Evolutionary conservation across 2,329 filamentous ascomycete genomes (phyloP), one percentile per base, ranked within the genome.

Genomic region (Hypoxylon sp.): DNA sequence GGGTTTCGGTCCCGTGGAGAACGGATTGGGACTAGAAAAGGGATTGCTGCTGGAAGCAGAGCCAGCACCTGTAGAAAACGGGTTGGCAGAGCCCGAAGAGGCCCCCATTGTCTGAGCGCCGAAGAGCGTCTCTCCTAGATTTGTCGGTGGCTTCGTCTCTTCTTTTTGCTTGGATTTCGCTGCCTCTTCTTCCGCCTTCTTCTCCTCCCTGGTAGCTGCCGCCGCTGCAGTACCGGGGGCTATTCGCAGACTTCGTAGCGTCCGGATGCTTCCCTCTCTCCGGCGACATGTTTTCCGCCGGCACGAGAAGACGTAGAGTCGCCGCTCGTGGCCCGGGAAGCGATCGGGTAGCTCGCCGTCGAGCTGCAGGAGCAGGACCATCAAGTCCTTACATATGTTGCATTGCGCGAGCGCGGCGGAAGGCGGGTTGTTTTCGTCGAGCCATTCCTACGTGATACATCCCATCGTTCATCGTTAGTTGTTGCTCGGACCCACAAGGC

Each of bases 271-370:
- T 1, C 95, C 95, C 19, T 89, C 85, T 72, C 93, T 94, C 67
- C 94, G 85, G 72, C 91, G 87, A 75, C 95, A 99, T 10, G 87
- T 82, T 76, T 91, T 92, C 68, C 87, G 85, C 62, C 88, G 86
- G 77, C 95, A 99, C 17, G 87, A 87, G 76, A 97, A 93, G 11
- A 99, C 83, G 74, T 97, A 98, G 17, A 99, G 76, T 65, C 94
- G 87, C 70, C 95, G 85, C 73, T 97, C 93, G 78, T 98, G 92
- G 58, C 89, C 88, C 1, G 93, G 91, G 73, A 97, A 97, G 50
- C 88, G 85, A 57, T 94, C 91, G 13, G 93, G 94, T 3, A 98
- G 84, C 75, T 97, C 93, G 72, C 88, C 94, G 78, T 99, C 93
- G 26, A 99, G 85, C 78, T 99, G 93, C 48, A 99, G 85, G 2